These are phyloP conservation scores for Venturia asperata DNA, from an alignment of 2,329 filamentous ascomycete genomes.

Conservation along the genomic window DNA sequence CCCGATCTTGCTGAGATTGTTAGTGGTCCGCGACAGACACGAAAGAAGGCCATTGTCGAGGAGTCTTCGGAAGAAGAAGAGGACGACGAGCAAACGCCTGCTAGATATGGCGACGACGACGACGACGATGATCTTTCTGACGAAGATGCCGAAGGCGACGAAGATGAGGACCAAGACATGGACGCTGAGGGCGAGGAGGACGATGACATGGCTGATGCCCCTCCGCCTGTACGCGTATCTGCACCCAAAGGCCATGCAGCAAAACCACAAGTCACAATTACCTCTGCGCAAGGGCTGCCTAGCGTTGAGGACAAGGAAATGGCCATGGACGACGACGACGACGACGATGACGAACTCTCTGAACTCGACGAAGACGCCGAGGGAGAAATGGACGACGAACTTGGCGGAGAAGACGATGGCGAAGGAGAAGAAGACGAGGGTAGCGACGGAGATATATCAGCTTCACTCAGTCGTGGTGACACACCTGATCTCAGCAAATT, in stretches of 20 bases:
- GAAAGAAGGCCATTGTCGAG: constrained; percentile 35
- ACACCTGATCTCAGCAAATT: constrained; percentile 59
- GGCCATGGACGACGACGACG: constrained; percentile 42
- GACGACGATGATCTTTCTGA: constrained; percentile 29
- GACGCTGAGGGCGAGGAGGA: constrained; percentile 30
- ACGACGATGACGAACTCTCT: constrained; percentile 38
- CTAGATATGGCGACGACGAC: constrained; percentile 21
- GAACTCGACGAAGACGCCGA: constrained; percentile 41
- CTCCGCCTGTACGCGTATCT: constrained; percentile 20
- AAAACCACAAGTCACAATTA: constrained; percentile 33
- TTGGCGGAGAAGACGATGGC: constrained; percentile 27
- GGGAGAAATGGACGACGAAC: constrained; percentile 34
- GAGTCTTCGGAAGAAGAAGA: constrained; percentile 35
- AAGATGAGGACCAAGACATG: constrained; percentile 34
- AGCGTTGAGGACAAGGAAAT: constrained; percentile 46
- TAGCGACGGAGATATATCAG: constrained; percentile 48
- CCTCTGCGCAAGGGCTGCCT: constrained; percentile 28
- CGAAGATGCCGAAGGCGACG: constrained; percentile 32
- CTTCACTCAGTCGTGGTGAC: constrained; percentile 46
- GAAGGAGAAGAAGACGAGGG: constrained; percentile 31
- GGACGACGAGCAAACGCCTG: constrained; percentile 28
- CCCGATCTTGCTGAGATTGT: constrained; percentile 26
- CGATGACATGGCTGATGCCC: constrained; percentile 23
- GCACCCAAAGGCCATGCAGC: constrained; percentile 24
- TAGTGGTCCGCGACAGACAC: constrained; percentile 32